phyloP scores from a whole-genome alignment of 371 early-diverging fungal genomes.

The Syncephalastrum contaminatum region DNA sequence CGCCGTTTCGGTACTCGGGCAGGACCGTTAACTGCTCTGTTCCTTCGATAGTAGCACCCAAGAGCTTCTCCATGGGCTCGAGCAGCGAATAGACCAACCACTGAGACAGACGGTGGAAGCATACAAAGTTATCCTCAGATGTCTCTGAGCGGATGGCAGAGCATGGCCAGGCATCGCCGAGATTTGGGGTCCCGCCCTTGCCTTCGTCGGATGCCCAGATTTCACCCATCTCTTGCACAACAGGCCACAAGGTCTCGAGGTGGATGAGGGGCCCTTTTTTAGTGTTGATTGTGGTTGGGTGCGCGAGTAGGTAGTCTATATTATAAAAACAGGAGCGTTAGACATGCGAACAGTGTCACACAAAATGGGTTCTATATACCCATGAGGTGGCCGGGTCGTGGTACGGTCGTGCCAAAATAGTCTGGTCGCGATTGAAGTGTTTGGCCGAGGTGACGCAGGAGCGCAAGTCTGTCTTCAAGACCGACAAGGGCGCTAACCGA shows the following conservation, averaged over 20 bases:
- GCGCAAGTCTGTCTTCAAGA: constrained; percentile 70
- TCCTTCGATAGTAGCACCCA: constrained; percentile 64
- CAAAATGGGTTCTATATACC: constrained; percentile 38
- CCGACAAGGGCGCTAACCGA: constrained; percentile 78
- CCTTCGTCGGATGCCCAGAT: constrained; percentile 63
- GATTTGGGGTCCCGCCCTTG: constrained; percentile 53
- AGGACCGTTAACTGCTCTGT: constrained; percentile 80
- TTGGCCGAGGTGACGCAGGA: constrained; percentile 67
- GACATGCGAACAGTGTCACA: not conserved
- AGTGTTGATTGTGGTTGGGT: constrained; percentile 9
- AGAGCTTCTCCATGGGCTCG: constrained; percentile 74
- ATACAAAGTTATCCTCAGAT: constrained; percentile 48
- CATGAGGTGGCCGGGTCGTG: constrained; percentile 81
- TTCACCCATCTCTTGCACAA: constrained; percentile 57
- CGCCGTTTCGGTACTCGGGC: constrained; percentile 91
- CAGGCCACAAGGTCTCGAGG: constrained; percentile 63
- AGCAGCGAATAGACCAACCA: constrained; percentile 93
- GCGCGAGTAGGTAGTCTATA: constrained; percentile 45
- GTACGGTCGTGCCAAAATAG: constrained; percentile 61
- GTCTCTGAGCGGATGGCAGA: constrained; percentile 19
- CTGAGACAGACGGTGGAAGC: constrained; percentile 91
- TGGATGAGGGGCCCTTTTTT: constrained; percentile 36
- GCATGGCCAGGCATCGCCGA: constrained; percentile 92
- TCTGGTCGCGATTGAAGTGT: constrained; percentile 51
- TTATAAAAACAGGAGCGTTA: not conserved